Evolutionary conservation across 805 yeast genomes (phyloP), one percentile per base, ranked within the genome.

Genomic region (Pichia paraexigua): DNA sequence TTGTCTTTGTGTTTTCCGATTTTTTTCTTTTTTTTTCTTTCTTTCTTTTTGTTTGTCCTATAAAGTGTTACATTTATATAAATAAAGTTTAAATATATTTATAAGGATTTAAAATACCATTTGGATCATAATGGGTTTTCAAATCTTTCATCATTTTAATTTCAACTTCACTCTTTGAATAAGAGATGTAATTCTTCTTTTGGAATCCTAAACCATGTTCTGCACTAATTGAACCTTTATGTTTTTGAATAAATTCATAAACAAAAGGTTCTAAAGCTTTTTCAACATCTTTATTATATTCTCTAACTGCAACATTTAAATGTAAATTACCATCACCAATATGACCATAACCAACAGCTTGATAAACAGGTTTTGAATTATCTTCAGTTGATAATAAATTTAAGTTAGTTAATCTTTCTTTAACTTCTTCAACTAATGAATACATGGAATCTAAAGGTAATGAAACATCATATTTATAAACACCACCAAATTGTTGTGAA

Each of bases 161-260:
- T 66, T 89, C 91, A 48, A 72, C 71, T 13, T 76, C 82, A 56
- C 80, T 79, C 74, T 91, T 94, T 48, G 95, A 78, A 72, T 92
- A 94, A 11, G 84, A 84, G 58, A 92, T 77, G 66, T 87, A 94
- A 63, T 87, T 86, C 60, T 85, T 89, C 84, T 94, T 94, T 63
- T 92, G 97, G 79, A 94, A 88, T 0, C 99, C 99, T 52, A 94
- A 75, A 17, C 99, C 99, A 67, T 94, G 99, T 69, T 94, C 99
- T 27, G 99, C 99, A 53, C 95, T 85, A 49, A 94, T 85, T 1
- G 98, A 91, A 22, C 99, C 99, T 35, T 82, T 72, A 56, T 79
- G 74, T 27, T 68, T 61, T 69, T 78, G 63, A 50, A 94, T 86
- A 85, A 91, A 91, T 71, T 94, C 96, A 65, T 90, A 94, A 30